Evolutionary conservation across 306 rosid genomes (phyloP), one percentile per base, ranked within the genome.

Genomic region (Alnus glutinosa): DNA sequence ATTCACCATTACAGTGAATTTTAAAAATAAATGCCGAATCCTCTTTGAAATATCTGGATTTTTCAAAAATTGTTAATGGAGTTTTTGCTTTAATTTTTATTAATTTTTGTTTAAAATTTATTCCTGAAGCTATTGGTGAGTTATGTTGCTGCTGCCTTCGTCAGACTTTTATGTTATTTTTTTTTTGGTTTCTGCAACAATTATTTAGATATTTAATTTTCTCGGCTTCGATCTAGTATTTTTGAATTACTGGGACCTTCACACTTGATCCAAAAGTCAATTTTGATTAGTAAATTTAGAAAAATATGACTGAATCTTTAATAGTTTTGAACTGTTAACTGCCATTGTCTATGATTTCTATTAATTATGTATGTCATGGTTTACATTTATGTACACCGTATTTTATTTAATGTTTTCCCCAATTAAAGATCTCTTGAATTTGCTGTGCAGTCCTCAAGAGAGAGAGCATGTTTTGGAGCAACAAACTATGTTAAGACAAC

Each of bases 401-500:
- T 70, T 46, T 19, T 44, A 49, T 61, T 28, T 73, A 55, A 51
- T 51, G 61, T n/a, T 28, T 19, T 2, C 64, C 75, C 73, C 23
- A 59, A 61, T 63, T 51, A 46, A 77, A 78, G 77, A 48, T 74
- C 44, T 42, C 61, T 71, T 77, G 75, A 71, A 73, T 78, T 50
- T 49, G 44, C 73, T 81, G 47, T 92, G 84, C 93, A 95, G 99
- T 84, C 86, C 86, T 83, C 97, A 85, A 82, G 99, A 95, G 88
- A 89, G 98, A 85, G 96, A 90, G 73, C 80, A 80, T 77, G 96
- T 95, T 82, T 81, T 87, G 76, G 96, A 84, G 79, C 99, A 93
- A 85, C 97, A 91, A 83, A 89, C 89, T 50, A 96, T 93, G 79
- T 87, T 95, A 83, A 88, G 98, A 85, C 98, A 95, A 83, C 97